These are phyloP conservation scores for Diaporthe batatas DNA, from an alignment of 2,329 filamentous ascomycete genomes.

Conservation along the genomic window DNA sequence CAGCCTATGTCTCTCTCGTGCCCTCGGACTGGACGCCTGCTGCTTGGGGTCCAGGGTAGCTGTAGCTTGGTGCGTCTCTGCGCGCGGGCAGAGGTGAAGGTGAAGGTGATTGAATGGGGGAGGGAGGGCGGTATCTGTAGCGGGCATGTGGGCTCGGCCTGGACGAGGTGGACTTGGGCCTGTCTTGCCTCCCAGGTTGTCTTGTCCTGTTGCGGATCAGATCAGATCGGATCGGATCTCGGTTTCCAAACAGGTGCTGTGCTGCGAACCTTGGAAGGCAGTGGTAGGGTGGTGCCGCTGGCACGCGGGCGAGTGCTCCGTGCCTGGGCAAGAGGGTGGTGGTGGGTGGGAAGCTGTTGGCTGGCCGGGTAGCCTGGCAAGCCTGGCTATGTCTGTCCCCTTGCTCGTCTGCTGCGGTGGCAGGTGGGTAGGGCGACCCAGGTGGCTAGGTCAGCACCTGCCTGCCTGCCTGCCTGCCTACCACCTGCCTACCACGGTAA, in stretches of 20 bases:
- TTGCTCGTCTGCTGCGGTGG: too few relatives aligned
- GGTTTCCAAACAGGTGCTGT: conserved; percentile 16
- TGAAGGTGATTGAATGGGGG: conserved; percentile 1
- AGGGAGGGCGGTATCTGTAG: conserved; percentile 11
- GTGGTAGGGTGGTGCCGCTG: too few relatives aligned
- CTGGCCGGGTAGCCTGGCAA: neutral
- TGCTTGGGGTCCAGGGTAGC: conserved; percentile 7
- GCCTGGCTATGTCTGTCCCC: neutral
- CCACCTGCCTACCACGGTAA: neutral
- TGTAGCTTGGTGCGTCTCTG: conserved; percentile 2
- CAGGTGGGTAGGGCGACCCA: too few relatives aligned
- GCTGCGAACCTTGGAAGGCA: too few relatives aligned
- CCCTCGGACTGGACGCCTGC: neutral
- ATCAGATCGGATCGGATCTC: conserved; percentile 30
- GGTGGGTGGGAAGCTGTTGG: conserved; percentile 5
- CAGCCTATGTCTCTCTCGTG: neutral
- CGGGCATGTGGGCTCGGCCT: conserved; percentile 21
- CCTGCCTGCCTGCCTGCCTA: too few relatives aligned
- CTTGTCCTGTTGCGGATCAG: conserved; percentile 32
- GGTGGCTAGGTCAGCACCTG: too few relatives aligned
- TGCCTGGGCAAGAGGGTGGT: neutral
- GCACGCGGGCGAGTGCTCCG: neutral
- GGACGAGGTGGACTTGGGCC: conserved; percentile 1
- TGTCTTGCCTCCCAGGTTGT: conserved; percentile 1
- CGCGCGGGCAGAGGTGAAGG: neutral